Base-by-base conservation (phyloP, 2,329 filamentous ascomycete genomes). In the Alternaria tenuissima region DNA sequence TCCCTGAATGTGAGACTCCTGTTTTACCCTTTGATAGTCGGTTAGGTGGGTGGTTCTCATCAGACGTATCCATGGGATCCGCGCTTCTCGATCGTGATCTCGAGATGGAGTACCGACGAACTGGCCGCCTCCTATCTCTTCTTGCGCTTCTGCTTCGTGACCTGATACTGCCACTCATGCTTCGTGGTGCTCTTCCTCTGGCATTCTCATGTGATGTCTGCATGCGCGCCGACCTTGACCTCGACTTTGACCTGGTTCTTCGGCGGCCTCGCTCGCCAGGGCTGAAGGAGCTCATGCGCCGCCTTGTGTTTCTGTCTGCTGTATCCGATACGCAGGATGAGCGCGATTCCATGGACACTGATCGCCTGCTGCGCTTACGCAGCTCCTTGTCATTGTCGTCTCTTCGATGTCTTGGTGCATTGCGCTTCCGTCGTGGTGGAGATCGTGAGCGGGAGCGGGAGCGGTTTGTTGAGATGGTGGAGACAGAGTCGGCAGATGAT, bases 401-500 rank as follows among this genome's bases (percentile, higher is more conserved):
- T 24, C 39, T 59, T n/a, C 54, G 38, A 18, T 34, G 55, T 34
- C 58, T 57, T 36, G 22, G 53, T 18, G 54, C 61, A 53, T 67
- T n/a, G 32, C 66, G 52, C 51, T 65, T 68, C 36, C 56, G 53
- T 41, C 65, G 64, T 36, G 64, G 66, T 18, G 67, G 71, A 16
- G 69, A 68, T 4, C 63, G 72, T 11, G 76, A 76, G 18, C 18
- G 70, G 2, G 76, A 78, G 3, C 57, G 72, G n/a, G 76, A 76
- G 44, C 70, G 75, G 55, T 78, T 76, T 24, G 78, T 79, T 5
- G 78, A 79, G 46, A 79, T 77, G 39, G 78, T 79, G 2, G 76
- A 77, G 9, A 79, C 72, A 1, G 78, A 79, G 53, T 79, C 80
- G 28, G 79, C 81, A n/a, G 91, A 93, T 66, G 86, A 84, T 3